Base-by-base conservation (phyloP, 768 basidiomycete genomes). In the Leccinellum albellum region DNA sequence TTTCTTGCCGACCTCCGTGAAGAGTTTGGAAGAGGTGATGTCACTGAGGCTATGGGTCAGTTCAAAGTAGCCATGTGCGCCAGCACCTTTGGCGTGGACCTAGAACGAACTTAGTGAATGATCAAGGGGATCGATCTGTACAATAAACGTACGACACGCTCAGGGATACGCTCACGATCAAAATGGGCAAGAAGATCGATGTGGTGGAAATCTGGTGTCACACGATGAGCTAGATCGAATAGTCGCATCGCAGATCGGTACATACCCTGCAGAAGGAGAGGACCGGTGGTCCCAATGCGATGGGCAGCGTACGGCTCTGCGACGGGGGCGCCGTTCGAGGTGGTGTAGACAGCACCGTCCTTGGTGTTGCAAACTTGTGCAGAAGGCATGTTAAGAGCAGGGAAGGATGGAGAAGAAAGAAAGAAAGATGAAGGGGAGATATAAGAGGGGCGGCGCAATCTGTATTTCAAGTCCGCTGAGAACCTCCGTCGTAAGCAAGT, bases 101-200 rank as follows among this genome's bases (percentile, higher is more conserved):
- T 93, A 70, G 62, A 64, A 67, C 1, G 28, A 15, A 6, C 32
- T 72, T 60, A 56, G 66, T 68, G 59, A 79, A 63, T 13, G 47
- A 12, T 8, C 6, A 55, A 45, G 48, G 6, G 6, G 2, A 50
- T 32, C 24, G 31, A 45, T 33, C 37, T 26, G 23, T 32, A 17
- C 4, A 31, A 31, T 6, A 14, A 42, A 78, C 84, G 62, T 72
- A 87, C 93, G 62, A 91, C 88, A 73, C 93, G 91, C 80, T 96
- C 93, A 15, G 95, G 96, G 67, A 98, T 96, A 70, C 96, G 89
- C 74, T 97, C 94, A 58, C 91, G 87, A 72, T 92, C 91, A 66
- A 95, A 94, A 78, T 96, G 94, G 15, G 91, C 87, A 60, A 98
- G 84, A 50, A 89, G 78, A 75, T 94, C 92, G 68, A 95, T 87